phyloP scores from a whole-genome alignment of 257 asterid species.

The Parsonsia alboflavescens region DNA sequence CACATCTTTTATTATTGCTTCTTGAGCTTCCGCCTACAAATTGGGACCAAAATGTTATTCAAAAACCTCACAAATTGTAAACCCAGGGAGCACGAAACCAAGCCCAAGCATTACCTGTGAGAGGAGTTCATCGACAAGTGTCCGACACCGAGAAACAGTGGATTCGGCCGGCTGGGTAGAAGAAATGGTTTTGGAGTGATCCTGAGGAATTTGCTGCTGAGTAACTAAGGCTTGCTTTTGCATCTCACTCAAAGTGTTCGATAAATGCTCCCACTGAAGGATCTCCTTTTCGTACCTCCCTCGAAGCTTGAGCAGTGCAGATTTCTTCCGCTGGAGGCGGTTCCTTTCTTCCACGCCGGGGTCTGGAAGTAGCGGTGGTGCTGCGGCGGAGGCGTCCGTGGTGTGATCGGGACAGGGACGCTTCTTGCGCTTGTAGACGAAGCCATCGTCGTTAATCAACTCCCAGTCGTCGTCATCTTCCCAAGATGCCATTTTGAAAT shows the following conservation, averaged over 20 bases:
- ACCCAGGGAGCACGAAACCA: not conserved
- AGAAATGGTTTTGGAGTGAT: slow-evolving; percentile 15
- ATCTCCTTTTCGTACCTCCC: slow-evolving; percentile 46
- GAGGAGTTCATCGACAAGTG: slow-evolving; percentile 51
- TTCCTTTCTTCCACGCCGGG: slow-evolving; percentile 47
- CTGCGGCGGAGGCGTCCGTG: slow-evolving; percentile 21
- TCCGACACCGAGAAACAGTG: slow-evolving; percentile 28
- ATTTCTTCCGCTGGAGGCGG: slow-evolving; percentile 53
- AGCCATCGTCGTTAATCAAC: slow-evolving; percentile 56
- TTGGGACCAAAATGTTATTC: slow-evolving; percentile 2
- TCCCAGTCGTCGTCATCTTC: slow-evolving; percentile 60
- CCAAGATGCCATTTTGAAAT: slow-evolving; percentile 9
- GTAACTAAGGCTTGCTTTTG: slow-evolving; percentile 28
- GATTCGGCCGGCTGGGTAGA: slow-evolving; percentile 13
- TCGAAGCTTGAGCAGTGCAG: slow-evolving; percentile 50
- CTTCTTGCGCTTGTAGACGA: slow-evolving; percentile 64
- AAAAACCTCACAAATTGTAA: not conserved
- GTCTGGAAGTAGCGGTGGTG: slow-evolving; percentile 28
- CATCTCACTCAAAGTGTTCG: slow-evolving; percentile 53
- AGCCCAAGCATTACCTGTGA: slow-evolving; percentile 40
- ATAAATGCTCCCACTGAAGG: slow-evolving; percentile 65
- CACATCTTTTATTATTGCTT: slow-evolving; percentile 36
- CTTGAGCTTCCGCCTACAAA: slow-evolving; percentile 62
- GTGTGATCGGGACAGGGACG: slow-evolving; percentile 34
- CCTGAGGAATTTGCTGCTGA: slow-evolving; percentile 4